phyloP scores from a whole-genome alignment of 2,329 filamentous ascomycete genomes.

The Neoarthrinium moseri region DNA sequence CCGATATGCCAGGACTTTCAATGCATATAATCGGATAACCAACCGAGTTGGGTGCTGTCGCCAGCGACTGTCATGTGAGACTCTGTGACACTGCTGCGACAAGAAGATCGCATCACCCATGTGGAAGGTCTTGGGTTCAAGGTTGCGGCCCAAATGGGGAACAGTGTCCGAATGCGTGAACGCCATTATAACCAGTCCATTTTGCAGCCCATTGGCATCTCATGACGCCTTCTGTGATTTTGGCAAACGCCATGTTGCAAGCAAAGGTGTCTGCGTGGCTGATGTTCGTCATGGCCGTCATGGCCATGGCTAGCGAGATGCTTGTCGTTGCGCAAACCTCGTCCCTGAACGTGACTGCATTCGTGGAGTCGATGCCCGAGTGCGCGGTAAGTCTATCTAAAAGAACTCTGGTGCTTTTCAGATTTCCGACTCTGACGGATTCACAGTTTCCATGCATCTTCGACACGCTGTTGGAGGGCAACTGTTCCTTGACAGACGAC shows the following conservation, averaged over 20 bases:
- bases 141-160: conserved; percentile 2
- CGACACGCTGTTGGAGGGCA: background rate
- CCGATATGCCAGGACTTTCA: background rate
- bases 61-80: conserved; percentile 4
- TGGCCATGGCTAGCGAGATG: background rate
- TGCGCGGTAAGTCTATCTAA: background rate
- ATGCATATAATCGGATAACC: conserved; percentile 1
- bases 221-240: conserved; percentile 1
- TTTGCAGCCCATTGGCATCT: background rate
- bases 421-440: background rate
- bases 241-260: too few relatives aligned
- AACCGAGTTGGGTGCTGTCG: conserved; percentile 3
- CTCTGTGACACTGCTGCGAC: conserved; percentile 3
- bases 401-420: too few relatives aligned
- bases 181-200: background rate
- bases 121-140: background rate
- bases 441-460: conserved; percentile 6
- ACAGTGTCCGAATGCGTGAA: background rate
- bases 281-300: background rate
- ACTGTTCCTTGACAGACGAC: background rate
- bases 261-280: conserved; percentile 2
- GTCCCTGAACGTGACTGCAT: background rate
- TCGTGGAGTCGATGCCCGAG: background rate
- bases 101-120: conserved; percentile 3
- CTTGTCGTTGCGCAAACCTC: background rate